Evolutionary conservation across 805 yeast species (phyloP).

Genomic region (Clavispora vitiphila): DNA sequence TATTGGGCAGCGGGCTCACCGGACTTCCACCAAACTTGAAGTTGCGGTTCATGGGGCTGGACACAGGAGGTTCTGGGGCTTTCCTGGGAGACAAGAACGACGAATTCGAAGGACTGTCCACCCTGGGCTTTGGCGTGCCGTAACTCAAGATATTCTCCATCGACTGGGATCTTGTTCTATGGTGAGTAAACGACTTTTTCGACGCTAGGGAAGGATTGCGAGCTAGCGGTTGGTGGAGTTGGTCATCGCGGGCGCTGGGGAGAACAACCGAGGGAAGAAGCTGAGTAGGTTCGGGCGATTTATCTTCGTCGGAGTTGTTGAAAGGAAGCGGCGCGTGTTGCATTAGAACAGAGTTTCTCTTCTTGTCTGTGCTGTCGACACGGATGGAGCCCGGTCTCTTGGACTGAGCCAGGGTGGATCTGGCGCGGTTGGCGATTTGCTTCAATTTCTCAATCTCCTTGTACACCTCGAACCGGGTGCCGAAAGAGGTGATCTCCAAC

Average conservation of each 20-base stretch:
- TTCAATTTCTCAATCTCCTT: conserved; percentile 78
- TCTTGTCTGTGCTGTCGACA: not conserved
- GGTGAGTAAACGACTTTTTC: conserved; percentile 22
- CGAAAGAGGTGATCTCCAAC: conserved; percentile 86
- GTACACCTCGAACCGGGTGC: conserved; percentile 88
- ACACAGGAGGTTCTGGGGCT: conserved; percentile 65
- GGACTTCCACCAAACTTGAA: conserved; percentile 32
- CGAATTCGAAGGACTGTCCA: conserved; percentile 8
- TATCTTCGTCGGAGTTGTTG: conserved; percentile 20
- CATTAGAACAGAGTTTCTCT: not conserved
- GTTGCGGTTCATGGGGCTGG: conserved; percentile 21
- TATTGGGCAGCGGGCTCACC: conserved; percentile 5
- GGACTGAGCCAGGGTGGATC: not conserved
- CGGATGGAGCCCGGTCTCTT: not conserved
- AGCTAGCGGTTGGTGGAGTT: not conserved
- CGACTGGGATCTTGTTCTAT: conserved; percentile 48
- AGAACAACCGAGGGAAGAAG: conserved; percentile 41
- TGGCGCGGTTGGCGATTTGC: conserved; percentile 14
- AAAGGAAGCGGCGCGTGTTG: conserved; percentile 2
- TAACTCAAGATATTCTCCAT: conserved; percentile 34
- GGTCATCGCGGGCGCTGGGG: conserved; percentile 1
- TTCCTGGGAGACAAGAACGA: conserved; percentile 62
- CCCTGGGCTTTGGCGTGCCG: conserved; percentile 2
- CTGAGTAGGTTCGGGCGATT: conserved; percentile 12
- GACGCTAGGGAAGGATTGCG: not conserved